Evolutionary conservation across 176 grass and related monocot genomes (phyloP).

Genomic region (Typha latifolia): DNA sequence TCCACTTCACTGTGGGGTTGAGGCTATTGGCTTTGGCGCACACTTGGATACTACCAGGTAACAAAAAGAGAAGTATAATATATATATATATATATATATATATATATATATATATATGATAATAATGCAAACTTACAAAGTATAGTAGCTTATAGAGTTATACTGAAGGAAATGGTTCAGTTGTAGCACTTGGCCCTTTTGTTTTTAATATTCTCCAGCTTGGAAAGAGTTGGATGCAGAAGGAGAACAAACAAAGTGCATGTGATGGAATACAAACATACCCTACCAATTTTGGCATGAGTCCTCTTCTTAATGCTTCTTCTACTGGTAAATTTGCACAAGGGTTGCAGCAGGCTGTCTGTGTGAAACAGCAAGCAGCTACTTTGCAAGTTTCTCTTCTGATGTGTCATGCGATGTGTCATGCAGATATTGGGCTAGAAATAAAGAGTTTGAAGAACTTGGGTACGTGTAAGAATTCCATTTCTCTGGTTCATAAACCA

Average conservation of each 20-base stretch:
- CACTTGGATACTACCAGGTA: slow-evolving; percentile 13
- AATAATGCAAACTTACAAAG: background rate
- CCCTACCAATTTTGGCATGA: background rate
- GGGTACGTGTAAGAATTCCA: no score
- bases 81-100: background rate
- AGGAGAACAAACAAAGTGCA: slow-evolving; percentile 7
- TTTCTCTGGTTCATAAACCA: no score
- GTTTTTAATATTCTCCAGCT: background rate
- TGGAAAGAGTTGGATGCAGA: slow-evolving; percentile 1
- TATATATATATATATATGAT: background rate
- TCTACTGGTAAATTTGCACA: background rate
- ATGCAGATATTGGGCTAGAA: no score
- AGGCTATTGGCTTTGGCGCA: background rate
- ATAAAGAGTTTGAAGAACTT: no score
- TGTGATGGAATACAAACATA: slow-evolving; percentile 11
- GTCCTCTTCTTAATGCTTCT: background rate
- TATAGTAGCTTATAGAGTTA: background rate
- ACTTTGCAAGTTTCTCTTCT: background rate
- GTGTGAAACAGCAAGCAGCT: background rate
- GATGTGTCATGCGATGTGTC: no score
- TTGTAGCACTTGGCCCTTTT: background rate
- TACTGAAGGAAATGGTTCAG: slow-evolving; percentile 3
- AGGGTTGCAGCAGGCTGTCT: no score
- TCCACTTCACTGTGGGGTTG: slow-evolving; percentile 36
- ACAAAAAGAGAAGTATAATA: slow-evolving; percentile 12